phyloP scores from a whole-genome alignment of 23 red algal species.

The Cyanidiococcus yangmingshanensis region DNA sequence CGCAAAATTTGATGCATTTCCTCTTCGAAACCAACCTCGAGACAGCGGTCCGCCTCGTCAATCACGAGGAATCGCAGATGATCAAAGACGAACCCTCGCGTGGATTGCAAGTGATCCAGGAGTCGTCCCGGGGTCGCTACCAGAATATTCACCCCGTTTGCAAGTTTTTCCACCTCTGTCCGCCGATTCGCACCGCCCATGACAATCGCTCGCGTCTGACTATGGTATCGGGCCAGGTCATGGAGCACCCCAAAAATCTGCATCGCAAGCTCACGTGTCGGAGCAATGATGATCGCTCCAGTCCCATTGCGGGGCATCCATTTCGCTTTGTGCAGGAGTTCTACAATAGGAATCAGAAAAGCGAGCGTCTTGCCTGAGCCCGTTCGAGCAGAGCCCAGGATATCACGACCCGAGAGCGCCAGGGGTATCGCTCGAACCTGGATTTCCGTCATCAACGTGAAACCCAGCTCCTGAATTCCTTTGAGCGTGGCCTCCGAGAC shows the following conservation, averaged over 20 bases:
- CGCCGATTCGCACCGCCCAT: conserved; percentile 95
- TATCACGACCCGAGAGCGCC: conserved; percentile 74
- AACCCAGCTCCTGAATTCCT: conserved; percentile 59
- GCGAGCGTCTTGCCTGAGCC: conserved; percentile 96
- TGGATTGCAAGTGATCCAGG: conserved; percentile 93
- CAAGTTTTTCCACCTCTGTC: conserved; percentile 70
- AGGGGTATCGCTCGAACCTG: conserved; percentile 84
- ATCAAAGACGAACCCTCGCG: conserved; percentile 67
- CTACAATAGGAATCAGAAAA: conserved; percentile 87
- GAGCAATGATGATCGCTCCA: conserved; percentile 77
- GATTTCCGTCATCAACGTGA: conserved; percentile 92
- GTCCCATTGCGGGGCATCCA: conserved; percentile 87
- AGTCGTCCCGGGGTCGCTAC: conserved; percentile 92
- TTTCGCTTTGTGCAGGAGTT: conserved; percentile 76
- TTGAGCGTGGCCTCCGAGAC: conserved; percentile 53
- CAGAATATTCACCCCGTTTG: conserved; percentile 60
- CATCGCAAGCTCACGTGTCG: conserved; percentile 88
- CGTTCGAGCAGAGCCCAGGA: conserved; percentile 82
- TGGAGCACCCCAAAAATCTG: conserved; percentile 83
- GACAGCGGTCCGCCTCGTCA: conserved; percentile 92
- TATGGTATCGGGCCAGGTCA: conserved; percentile 73
- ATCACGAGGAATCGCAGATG: conserved; percentile 74
- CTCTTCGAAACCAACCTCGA: conserved; percentile 99
- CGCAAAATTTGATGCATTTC: conserved; percentile 90
- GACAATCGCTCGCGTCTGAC: conserved; percentile 67